Base-by-base conservation (phyloP, 2,329 filamentous ascomycete species). In the Aschersonia sp. region DNA sequence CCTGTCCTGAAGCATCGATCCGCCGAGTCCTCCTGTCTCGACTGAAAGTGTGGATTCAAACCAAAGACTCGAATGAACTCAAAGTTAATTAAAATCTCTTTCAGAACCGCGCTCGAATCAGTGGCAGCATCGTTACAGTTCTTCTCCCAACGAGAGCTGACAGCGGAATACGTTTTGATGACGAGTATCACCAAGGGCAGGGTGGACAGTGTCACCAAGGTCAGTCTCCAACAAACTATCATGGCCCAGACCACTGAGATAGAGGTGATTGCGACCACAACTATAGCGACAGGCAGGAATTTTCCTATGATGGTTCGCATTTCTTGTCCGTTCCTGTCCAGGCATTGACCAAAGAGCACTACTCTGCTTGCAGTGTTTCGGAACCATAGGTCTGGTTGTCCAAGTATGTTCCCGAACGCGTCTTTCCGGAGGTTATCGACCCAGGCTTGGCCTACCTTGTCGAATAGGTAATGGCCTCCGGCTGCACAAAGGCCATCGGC, bases 241-340 rank as follows among this genome's bases (percentile, higher is more conserved):
- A 94, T 62, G 4, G 86, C 81, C 89, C 88, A 95, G 2, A 74
- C 57, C 6, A 92, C 56, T 0, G 86, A 80, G n/a, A 83, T 74
- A 0, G 66, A 48, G 14, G 85, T 71, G 73, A 94, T 89, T 46
- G 78, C 64, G 0, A 70, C 58, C 4, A 84, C 80, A 8, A 83
- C 76, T 11, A 89, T 70, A 1, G 83, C 62, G 47, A 84, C 77
- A 1, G 84, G 83, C 1, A 82, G 72, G 57, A 95, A 94, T 1
- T 84, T 77, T 2, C 85, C 84, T 0, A 94, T 72, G 0, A 97
- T 67, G 54, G 86, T 88, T 7, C 85, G 77, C 77, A 92, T 89
- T 59, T 95, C 87, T 59, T 97, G 88, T 0, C 83, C 84, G 55
- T 87, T 85, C 12, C 83, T 76, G 56, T 94, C 87, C 0, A 97